Conservation (phyloP, 768 basidiomycete genomes). For the Leccinum pellstonianum region DNA sequence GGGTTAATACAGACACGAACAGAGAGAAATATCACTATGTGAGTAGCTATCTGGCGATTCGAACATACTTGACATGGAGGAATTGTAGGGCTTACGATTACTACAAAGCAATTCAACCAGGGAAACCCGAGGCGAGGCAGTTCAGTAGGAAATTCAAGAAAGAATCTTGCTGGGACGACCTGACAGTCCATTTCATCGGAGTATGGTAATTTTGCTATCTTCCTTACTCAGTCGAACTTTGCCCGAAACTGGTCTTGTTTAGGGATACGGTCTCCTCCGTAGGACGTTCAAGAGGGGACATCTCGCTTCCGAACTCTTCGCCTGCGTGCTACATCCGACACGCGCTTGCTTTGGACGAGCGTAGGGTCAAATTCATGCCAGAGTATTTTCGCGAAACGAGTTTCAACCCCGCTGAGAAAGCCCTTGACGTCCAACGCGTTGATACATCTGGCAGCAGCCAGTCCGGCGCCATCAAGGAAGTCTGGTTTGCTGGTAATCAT, state of each 20-base stretch:
- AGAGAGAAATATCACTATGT: neutral
- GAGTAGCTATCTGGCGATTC: neutral
- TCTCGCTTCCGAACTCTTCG: slow-evolving; percentile 49
- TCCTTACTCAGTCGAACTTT: neutral
- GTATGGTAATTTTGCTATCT: slow-evolving; percentile 35
- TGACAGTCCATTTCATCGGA: slow-evolving; percentile 37
- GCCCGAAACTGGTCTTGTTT: neutral
- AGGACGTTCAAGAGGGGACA: slow-evolving; percentile 43
- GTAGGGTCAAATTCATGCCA: neutral
- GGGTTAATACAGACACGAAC: neutral
- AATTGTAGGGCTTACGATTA: neutral
- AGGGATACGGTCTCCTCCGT: slow-evolving; percentile 65
- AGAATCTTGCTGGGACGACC: neutral
- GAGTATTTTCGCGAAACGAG: slow-evolving; percentile 21
- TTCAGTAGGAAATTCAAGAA: neutral
- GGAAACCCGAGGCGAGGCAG: neutral
- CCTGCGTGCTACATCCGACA: slow-evolving; percentile 33
- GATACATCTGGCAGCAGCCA: neutral
- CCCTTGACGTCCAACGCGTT: neutral
- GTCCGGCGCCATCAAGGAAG: neutral
- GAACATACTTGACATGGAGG: neutral
- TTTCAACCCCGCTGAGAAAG: neutral
- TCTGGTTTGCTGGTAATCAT: neutral
- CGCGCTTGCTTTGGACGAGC: neutral
- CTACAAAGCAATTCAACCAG: neutral